Evolutionary conservation across 2,329 filamentous ascomycete genomes (phyloP).

Genomic region (Salinomyces thailandicus): DNA sequence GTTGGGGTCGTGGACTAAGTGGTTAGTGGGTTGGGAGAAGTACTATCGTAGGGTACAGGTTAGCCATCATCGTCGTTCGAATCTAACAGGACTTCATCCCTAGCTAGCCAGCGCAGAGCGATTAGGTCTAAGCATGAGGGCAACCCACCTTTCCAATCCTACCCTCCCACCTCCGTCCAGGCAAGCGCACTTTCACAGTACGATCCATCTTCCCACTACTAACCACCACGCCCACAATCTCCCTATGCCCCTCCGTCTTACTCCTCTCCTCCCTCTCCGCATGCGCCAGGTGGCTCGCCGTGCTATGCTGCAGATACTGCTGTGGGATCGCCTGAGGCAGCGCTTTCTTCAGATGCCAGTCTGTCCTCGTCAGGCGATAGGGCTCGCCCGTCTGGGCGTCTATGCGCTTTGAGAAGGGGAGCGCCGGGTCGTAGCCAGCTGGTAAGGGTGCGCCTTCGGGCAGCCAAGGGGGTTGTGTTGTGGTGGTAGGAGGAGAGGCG

Average conservation of each 20-base stretch:
- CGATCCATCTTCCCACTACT: constrained; percentile 68
- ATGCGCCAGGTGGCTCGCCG: constrained; percentile 11
- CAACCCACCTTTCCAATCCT: constrained; percentile 56
- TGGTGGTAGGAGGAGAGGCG: background rate
- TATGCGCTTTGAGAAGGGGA: constrained; percentile 9
- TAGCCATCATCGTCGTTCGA: constrained; percentile 1
- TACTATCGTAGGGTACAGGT: constrained; percentile 35
- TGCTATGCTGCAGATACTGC: constrained; percentile 18
- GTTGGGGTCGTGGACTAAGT: constrained; percentile 70
- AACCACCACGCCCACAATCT: constrained; percentile 54
- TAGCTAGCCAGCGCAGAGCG: too few relatives aligned
- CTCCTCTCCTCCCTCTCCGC: constrained; percentile 18
- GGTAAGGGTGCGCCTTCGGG: background rate
- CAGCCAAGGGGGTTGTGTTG: background rate
- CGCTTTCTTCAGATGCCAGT: constrained; percentile 14
- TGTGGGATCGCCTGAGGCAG: constrained; percentile 13
- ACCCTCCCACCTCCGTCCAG: constrained; percentile 60
- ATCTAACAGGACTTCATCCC: too few relatives aligned
- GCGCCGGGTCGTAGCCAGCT: constrained; percentile 12
- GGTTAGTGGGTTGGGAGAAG: constrained; percentile 53
- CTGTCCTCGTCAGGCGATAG: constrained; percentile 12
- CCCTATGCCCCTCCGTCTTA: constrained; percentile 14
- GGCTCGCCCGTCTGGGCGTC: constrained; percentile 7
- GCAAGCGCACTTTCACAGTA: constrained; percentile 68
- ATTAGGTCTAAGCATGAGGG: too few relatives aligned